A percentile compares a stretch with the other conserved stretches of the same genome.
phyloP scores from a whole-genome alignment of 2,329 filamentous ascomycete species.

The Thelonectria rubi region DNA sequence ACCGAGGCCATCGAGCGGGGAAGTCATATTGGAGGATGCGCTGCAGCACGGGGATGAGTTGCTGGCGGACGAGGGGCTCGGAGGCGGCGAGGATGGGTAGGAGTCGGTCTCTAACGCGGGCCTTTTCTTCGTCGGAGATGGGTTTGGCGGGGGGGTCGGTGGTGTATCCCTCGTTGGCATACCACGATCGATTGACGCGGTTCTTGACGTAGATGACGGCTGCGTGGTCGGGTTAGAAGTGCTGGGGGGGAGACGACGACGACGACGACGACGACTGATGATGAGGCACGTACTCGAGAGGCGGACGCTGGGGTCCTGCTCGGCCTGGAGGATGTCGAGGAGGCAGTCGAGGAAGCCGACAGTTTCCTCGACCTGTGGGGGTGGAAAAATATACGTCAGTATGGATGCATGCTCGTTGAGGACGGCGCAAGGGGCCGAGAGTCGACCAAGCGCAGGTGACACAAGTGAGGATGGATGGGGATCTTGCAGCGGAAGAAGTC shows the following conservation, averaged over 20 bases:
- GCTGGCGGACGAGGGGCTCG: constrained; percentile 83
- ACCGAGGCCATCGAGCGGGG: constrained; percentile 91
- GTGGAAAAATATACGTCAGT: constrained; percentile 32
- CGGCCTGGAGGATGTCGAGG: constrained; percentile 87
- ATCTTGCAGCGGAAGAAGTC: constrained; percentile 17
- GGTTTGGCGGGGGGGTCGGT: constrained; percentile 64
- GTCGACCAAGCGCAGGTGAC: constrained; percentile 25
- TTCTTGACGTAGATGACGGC: constrained; percentile 99
- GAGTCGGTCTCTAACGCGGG: constrained; percentile 84
- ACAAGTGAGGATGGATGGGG: constrained; percentile 7
- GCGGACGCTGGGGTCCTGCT: constrained; percentile 85
- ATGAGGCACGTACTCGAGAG: constrained; percentile 77
- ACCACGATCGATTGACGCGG: constrained; percentile 92
- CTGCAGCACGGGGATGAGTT: constrained; percentile 93
- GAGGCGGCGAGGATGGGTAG: constrained; percentile 88
- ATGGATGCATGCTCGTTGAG: constrained; percentile 8
- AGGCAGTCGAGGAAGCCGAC: constrained; percentile 90
- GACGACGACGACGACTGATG: constrained; percentile 23
- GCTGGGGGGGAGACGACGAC: constrained; percentile 38
- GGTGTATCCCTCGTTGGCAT: constrained; percentile 76
- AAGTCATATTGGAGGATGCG: constrained; percentile 97
- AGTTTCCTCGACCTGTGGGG: constrained; percentile 82
- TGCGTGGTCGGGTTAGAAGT: constrained; percentile 51
- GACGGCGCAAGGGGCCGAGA: constrained; percentile 30
- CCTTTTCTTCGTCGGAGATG: constrained; percentile 90